Base-by-base conservation (phyloP, 2,329 filamentous ascomycete species). In the Sporothrix humicola region DNA sequence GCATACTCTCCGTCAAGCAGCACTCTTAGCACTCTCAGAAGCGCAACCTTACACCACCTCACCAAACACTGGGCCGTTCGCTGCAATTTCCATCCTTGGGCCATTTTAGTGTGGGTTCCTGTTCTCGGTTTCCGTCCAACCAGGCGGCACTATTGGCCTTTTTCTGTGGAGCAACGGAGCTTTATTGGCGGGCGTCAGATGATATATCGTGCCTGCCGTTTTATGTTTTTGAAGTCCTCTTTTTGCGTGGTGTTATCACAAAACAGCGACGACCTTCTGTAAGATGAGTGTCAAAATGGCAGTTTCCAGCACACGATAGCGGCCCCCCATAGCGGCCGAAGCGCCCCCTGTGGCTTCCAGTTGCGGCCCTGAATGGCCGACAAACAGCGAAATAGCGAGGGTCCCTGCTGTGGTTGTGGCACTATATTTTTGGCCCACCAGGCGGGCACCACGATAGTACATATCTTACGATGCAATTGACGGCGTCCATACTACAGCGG, bases 1-100 rank as follows among this genome's bases (percentile, higher is more conserved):
- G 56, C 56, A 59, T 31, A 59, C 56, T 31, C 56, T 37, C 56
- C 56, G 56, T 56, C 52, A n/a, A n/a, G 12, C n/a, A 20, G n/a
- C 52, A 56, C 23, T 26, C 23, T 26, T 26, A 26, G 23, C 23
- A 56, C 52, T 2, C 10, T 15, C 17, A 20, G 17, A 15, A 52
- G 50, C 12, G 23, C 52, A 15, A 10, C n/a, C 13, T 37, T 13
- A 15, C 5, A 20, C 50, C 50, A 54, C 17, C 13, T 4, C 50
- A 54, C 50, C 50, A 54, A 7, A 20, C 15, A 54, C 15, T 54
- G 23, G 23, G 23, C 23, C 15, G 10, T 50, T 5, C 48, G 48
- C 48, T 52, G 50, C 15, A 52, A 3, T 52, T n/a, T 52, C 15
- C 6, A 52, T 7, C 15, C 15, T 17, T 52, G 15, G 50, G 50